Conservation (phyloP, 805 yeast genomes). For the Nakazawaea anatomiae region DNA sequence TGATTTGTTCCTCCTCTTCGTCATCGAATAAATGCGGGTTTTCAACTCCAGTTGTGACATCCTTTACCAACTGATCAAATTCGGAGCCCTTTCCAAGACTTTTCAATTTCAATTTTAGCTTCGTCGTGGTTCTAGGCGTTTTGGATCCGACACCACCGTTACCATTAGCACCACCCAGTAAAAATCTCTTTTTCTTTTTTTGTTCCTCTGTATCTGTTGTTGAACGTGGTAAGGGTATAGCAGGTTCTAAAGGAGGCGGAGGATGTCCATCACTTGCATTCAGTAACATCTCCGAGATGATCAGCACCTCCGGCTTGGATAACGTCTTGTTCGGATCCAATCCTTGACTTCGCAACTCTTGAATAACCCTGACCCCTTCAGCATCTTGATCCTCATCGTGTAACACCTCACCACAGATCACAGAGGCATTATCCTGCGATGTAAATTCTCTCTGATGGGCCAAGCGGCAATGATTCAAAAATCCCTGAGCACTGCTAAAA, state of each 20-base stretch:
- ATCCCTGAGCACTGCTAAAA: slow-evolving; percentile 77
- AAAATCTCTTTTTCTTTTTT: slow-evolving; percentile 2
- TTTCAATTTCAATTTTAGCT: slow-evolving; percentile 9
- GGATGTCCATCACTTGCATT: slow-evolving; percentile 2
- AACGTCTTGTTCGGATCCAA: slow-evolving; percentile 38
- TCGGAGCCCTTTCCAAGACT: slow-evolving; percentile 7
- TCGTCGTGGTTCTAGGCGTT: slow-evolving; percentile 14
- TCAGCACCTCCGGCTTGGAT: slow-evolving; percentile 28
- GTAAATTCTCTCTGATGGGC: slow-evolving; percentile 69
- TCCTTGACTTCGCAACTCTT: slow-evolving; percentile 26
- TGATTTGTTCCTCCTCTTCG: slow-evolving; percentile 18
- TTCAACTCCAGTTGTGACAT: slow-evolving; percentile 25
- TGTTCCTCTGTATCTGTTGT: background rate
- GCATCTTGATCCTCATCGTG: slow-evolving; percentile 53
- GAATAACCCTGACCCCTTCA: slow-evolving; percentile 36
- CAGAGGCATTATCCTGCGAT: slow-evolving; percentile 70
- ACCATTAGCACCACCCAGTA: background rate
- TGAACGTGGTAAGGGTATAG: background rate
- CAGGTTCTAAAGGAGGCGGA: background rate
- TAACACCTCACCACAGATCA: slow-evolving; percentile 54
- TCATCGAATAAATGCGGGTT: slow-evolving; percentile 34
- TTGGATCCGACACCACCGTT: background rate
- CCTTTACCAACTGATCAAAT: slow-evolving; percentile 22
- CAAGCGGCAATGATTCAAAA: slow-evolving; percentile 68
- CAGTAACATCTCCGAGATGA: slow-evolving; percentile 14